phyloP scores from a whole-genome alignment of 768 basidiomycete genomes.

The Stropharia rugosoannulata region DNA sequence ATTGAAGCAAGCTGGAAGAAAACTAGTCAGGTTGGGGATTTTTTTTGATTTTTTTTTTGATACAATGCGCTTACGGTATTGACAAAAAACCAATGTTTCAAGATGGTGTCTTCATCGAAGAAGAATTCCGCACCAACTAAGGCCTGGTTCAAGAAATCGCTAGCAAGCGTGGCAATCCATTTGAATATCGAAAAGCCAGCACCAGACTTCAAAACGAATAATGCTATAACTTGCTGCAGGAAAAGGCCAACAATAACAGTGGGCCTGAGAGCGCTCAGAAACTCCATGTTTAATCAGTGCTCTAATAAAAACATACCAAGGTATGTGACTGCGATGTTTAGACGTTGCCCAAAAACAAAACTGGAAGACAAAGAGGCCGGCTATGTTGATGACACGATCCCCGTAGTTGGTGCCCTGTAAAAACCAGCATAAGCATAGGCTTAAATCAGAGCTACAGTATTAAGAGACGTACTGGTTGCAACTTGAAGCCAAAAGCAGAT shows the following conservation, averaged over 20 bases:
- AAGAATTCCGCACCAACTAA: constrained; percentile 78
- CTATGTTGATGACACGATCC: constrained; percentile 79
- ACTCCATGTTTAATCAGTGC: background rate
- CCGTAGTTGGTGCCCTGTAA: constrained; percentile 40
- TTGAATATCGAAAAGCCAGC: constrained; percentile 85
- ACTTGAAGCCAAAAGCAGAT: constrained; percentile 79
- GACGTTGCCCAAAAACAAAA: constrained; percentile 71
- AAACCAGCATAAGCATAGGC: constrained; percentile 45
- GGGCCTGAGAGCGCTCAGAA: constrained; percentile 44
- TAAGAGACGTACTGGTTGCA: constrained; percentile 38
- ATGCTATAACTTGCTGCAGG: constrained; percentile 82
- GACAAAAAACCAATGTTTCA: constrained; percentile 84
- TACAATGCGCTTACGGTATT: constrained; percentile 52
- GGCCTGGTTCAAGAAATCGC: constrained; percentile 75
- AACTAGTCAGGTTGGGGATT: background rate
- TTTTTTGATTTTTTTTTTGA: too few species aligned
- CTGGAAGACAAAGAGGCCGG: constrained; percentile 82
- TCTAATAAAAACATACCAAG: constrained; percentile 53
- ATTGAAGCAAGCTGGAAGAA: constrained; percentile 61
- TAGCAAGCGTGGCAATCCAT: constrained; percentile 78
- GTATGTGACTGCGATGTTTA: constrained; percentile 57
- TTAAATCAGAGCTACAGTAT: background rate
- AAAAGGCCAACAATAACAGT: constrained; percentile 89
- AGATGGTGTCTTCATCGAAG: constrained; percentile 65
- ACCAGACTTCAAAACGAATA: constrained; percentile 84